phyloP scores from a whole-genome alignment of 140 eudicot genomes.

The Bidens hawaiensis region DNA sequence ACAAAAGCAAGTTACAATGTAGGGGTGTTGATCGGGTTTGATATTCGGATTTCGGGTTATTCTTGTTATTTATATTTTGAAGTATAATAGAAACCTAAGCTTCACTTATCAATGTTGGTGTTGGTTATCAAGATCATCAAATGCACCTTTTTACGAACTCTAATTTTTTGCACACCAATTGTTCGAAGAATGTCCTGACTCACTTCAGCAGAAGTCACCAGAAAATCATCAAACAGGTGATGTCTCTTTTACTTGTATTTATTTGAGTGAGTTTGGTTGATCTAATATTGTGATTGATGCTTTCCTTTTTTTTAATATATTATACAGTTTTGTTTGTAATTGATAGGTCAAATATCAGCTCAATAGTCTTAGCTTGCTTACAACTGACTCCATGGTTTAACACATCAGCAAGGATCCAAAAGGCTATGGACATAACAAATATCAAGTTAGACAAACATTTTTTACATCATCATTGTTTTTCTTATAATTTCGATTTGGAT shows the following conservation, averaged over 20 bases:
- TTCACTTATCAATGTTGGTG: no score
- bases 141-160: slow-evolving; percentile 35
- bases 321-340: neutral
- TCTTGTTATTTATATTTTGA: no score
- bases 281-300: neutral
- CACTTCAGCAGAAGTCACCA: slow-evolving; percentile 74
- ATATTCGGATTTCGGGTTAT: no score
- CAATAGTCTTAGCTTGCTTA: slow-evolving; percentile 85
- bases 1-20: no score
- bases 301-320: neutral
- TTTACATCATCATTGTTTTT: neutral
- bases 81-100: no score
- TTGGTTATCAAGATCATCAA: slow-evolving; percentile 51
- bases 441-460: neutral
- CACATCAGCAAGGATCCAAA: slow-evolving; percentile 82
- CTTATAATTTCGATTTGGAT: slow-evolving; percentile 24
- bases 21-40: no score
- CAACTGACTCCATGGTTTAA: slow-evolving; percentile 72
- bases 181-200: slow-evolving; percentile 42
- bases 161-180: slow-evolving; percentile 24
- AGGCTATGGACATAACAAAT: slow-evolving; percentile 87
- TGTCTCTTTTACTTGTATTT: slow-evolving; percentile 26
- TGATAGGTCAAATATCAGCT: slow-evolving; percentile 80
- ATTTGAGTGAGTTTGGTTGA: slow-evolving; percentile 18
- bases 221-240: slow-evolving; percentile 86